Percentiles rank a stretch among this genome's conserved stretches.
These are phyloP conservation scores for Neophaeococcomyces mojaviensis DNA, from an alignment of 2,329 filamentous ascomycete species.

Conservation along the genomic window DNA sequence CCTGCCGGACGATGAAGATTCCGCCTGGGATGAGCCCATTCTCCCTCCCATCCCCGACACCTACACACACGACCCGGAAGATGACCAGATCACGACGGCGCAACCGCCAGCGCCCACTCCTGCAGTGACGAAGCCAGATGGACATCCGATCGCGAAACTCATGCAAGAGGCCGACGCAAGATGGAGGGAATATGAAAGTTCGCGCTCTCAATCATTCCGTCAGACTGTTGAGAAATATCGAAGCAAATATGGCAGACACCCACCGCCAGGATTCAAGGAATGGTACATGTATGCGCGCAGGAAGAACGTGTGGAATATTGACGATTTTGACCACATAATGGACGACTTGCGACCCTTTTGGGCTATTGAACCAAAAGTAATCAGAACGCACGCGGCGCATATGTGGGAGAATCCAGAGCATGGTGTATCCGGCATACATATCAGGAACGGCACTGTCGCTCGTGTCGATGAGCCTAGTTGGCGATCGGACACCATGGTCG, in stretches of 20 bases:
- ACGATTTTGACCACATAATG: conserved; percentile 28
- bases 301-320: conserved; percentile 30
- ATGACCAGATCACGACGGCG: not conserved
- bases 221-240: conserved; percentile 34
- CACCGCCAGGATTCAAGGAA: conserved; percentile 33
- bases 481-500: conserved; percentile 35
- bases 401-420: conserved; percentile 26
- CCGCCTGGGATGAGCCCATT: conserved; percentile 2
- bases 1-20: conserved; percentile 6
- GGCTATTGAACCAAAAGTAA: conserved; percentile 27
- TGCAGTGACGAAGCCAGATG: conserved; percentile 13
- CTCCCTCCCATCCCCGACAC: conserved; percentile 4
- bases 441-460: conserved; percentile 29
- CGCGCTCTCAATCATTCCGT: conserved; percentile 30
- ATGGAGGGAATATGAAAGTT: conserved; percentile 28
- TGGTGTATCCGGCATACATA: conserved; percentile 28
- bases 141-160: conserved; percentile 28
- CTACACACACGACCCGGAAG: not conserved
- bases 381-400: conserved; percentile 28
- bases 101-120: conserved; percentile 2
- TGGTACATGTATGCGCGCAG: conserved; percentile 35
- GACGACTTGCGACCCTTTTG: conserved; percentile 32
- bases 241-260: conserved; percentile 31
- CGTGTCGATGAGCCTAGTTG: conserved; percentile 32
- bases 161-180: conserved; percentile 31